Evolutionary conservation across 1,284 basidiomycete species (phyloP).

Genomic region (Chalciporus sp.): DNA sequence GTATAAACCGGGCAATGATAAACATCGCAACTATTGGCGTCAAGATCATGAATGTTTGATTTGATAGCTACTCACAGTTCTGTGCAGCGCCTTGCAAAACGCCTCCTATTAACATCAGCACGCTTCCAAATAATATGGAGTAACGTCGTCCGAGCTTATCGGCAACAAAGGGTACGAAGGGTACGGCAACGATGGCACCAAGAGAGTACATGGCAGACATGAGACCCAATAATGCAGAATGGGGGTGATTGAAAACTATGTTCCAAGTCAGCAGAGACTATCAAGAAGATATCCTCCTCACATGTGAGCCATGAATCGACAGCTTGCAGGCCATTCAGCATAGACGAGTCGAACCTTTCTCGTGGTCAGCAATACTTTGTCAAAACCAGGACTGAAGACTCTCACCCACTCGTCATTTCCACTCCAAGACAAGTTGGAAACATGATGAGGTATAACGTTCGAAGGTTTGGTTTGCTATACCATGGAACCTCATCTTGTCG

Average conservation of each 20-base stretch:
- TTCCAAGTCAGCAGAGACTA: not conserved
- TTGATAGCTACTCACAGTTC: slow-evolving; percentile 13
- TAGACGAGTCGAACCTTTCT: slow-evolving; percentile 19
- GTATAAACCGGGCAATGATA: slow-evolving; percentile 20
- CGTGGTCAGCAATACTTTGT: not conserved
- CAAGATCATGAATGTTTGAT: not conserved
- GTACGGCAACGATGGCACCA: slow-evolving; percentile 14
- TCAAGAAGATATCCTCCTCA: not conserved
- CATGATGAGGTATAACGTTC: slow-evolving; percentile 51
- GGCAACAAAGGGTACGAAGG: slow-evolving; percentile 13
- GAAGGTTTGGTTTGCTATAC: slow-evolving; percentile 57
- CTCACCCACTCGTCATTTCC: slow-evolving; percentile 62
- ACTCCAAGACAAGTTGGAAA: slow-evolving; percentile 62
- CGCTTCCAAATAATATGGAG: slow-evolving; percentile 19
- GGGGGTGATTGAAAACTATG: slow-evolving; percentile 22
- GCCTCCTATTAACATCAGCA: slow-evolving; percentile 13
- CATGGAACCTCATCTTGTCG: slow-evolving; percentile 52
- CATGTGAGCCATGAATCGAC: slow-evolving; percentile 26
- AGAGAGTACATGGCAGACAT: slow-evolving; percentile 18
- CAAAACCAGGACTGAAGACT: slow-evolving; percentile 26
- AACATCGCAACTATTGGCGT: slow-evolving; percentile 19
- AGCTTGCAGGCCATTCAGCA: slow-evolving; percentile 22
- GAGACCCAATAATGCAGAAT: slow-evolving; percentile 19
- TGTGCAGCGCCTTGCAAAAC: slow-evolving; percentile 21
- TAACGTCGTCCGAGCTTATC: slow-evolving; percentile 22